These are phyloP conservation scores for Nakazawaea wyomingensis DNA, from an alignment of 805 yeast genomes.

Conservation along the genomic window DNA sequence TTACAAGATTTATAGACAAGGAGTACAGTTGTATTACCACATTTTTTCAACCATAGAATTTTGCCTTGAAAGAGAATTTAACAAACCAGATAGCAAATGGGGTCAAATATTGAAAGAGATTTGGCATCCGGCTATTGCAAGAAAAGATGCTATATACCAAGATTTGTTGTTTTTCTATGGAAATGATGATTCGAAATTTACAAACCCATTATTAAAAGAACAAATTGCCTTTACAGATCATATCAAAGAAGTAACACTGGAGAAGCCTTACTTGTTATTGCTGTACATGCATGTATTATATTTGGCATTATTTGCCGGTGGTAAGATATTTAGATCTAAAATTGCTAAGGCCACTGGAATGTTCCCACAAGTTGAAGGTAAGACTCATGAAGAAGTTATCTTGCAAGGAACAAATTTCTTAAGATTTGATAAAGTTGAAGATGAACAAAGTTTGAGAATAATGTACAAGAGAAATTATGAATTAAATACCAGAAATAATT, in stretches of 20 bases:
- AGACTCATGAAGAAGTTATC: conserved; percentile 58
- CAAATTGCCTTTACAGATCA: conserved; percentile 62
- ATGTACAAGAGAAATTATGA: conserved; percentile 74
- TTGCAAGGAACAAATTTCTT: conserved; percentile 65
- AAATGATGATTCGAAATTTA: conserved; percentile 49
- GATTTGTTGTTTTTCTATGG: conserved; percentile 68
- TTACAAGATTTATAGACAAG: conserved; percentile 73
- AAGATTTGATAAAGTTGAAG: conserved; percentile 58
- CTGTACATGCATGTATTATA: conserved; percentile 86
- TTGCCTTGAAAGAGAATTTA: conserved; percentile 41
- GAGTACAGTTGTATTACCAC: conserved; percentile 68
- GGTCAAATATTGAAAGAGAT: conserved; percentile 43
- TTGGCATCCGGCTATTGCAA: conserved; percentile 67
- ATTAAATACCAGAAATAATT: conserved; percentile 62
- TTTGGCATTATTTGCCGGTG: conserved; percentile 84
- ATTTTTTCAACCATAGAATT: conserved; percentile 62
- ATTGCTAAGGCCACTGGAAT: conserved; percentile 62
- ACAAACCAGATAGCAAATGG: conserved; percentile 30
- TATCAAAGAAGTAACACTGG: conserved; percentile 45
- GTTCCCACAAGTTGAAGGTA: conserved; percentile 69
- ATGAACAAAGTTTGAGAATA: conserved; percentile 59
- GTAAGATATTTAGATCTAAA: conserved; percentile 64
- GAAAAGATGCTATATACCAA: conserved; percentile 49
- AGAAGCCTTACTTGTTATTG: conserved; percentile 64
- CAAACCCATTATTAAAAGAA: conserved; percentile 49